phyloP scores from a whole-genome alignment of 495 filamentous ascomycete genomes.

The Physcia stellaris region DNA sequence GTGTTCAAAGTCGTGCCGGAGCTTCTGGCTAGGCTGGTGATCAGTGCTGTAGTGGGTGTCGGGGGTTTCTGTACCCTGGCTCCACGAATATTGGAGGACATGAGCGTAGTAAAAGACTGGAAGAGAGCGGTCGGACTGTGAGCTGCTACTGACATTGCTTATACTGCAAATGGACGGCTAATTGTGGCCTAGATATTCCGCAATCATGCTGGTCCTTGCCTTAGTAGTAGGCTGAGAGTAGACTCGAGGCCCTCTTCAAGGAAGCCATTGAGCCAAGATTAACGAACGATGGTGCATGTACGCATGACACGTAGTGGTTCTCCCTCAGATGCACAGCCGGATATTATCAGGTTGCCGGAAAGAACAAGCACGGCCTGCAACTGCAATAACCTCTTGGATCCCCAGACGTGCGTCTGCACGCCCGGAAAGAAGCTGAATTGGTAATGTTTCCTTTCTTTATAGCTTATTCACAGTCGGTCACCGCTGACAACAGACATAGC shows the following conservation, averaged over 20 bases:
- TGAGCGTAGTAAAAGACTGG: neutral
- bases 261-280: no score
- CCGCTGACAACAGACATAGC: no score
- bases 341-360: no score
- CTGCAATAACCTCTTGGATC: no score
- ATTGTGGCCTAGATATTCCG: conserved; percentile 6
- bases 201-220: conserved; percentile 10
- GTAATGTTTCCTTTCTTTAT: no score
- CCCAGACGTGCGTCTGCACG: no score
- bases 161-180: neutral
- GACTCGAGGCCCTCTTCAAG: neutral
- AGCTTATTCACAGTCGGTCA: no score
- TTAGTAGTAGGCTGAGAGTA: conserved; percentile 9
- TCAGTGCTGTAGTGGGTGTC: conserved; percentile 13
- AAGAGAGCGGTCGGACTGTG: conserved; percentile 4
- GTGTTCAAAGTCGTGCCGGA: conserved; percentile 39
- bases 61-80: conserved; percentile 4
- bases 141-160: neutral
- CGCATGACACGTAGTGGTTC: no score
- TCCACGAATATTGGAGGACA: conserved; percentile 2
- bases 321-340: no score
- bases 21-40: conserved; percentile 13
- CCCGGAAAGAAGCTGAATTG: no score
- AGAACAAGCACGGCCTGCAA: no score
- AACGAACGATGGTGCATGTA: no score